Conservation (phyloP, 495 filamentous ascomycete genomes). For the Pseudoneurospora amorphoporcata region DNA sequence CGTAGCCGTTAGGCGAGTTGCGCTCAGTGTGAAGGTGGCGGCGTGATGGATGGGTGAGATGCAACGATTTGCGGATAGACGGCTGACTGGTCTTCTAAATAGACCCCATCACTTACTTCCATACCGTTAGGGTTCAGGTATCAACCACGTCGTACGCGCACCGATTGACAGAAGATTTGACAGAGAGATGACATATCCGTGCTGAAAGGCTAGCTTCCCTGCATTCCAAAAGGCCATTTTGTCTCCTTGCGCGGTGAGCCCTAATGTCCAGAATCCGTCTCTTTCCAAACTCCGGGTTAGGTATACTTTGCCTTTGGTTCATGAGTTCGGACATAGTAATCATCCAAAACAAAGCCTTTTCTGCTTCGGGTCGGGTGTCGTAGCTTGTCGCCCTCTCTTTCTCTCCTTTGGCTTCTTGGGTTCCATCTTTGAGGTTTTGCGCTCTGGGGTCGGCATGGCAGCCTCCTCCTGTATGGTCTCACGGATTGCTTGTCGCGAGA, state of each 20-base stretch:
- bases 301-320: neutral
- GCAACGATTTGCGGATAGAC: neutral
- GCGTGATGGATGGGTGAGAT: neutral
- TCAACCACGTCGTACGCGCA: neutral
- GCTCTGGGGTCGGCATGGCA: conserved; percentile 6
- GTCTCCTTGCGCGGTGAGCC: neutral
- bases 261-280: neutral
- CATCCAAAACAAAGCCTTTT: conserved; percentile 36
- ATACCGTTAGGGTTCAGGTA: neutral
- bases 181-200: neutral
- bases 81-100: neutral
- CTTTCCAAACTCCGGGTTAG: neutral
- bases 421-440: conserved; percentile 13
- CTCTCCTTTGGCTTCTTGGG: conserved; percentile 25
- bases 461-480: conserved; percentile 56
- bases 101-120: neutral
- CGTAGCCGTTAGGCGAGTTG: neutral
- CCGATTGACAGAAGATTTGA: neutral
- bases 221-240: neutral
- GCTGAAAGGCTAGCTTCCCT: neutral
- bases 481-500: conserved; percentile 75
- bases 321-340: neutral
- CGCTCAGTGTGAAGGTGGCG: neutral
- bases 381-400: conserved; percentile 20
- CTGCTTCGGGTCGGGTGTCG: conserved; percentile 30